These are phyloP conservation scores for Setomelanomma holmii DNA, from an alignment of 2,329 filamentous ascomycete species.

Conservation along the genomic window DNA sequence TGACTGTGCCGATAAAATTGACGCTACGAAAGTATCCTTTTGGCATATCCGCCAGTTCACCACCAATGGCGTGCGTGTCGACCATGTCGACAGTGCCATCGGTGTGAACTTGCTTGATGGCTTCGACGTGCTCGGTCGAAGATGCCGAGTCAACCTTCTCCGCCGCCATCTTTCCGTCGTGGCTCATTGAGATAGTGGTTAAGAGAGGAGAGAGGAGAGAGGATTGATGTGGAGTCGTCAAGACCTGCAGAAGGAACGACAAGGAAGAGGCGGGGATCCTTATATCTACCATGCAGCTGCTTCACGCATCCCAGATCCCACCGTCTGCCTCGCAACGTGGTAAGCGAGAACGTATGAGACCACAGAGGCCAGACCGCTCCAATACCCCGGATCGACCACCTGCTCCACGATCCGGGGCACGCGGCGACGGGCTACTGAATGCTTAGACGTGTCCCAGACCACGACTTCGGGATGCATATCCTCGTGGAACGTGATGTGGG, in stretches of 20 bases:
- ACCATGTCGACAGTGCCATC: constrained; percentile 55
- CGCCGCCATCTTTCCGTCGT: neutral
- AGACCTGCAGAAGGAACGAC: neutral
- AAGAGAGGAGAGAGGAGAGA: neutral
- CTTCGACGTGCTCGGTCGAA: neutral
- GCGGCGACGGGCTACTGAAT: neutral
- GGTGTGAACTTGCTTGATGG: constrained; percentile 41
- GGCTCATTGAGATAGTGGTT: neutral
- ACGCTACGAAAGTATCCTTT: constrained; percentile 51
- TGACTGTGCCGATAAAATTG: constrained; percentile 53
- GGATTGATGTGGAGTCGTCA: neutral
- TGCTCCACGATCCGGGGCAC: constrained; percentile 1
- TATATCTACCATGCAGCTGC: neutral
- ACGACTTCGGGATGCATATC: neutral
- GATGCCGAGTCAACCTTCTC: constrained; percentile 1
- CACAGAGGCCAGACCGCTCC: neutral
- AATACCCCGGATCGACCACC: constrained; percentile 2
- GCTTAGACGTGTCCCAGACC: constrained; percentile 1
- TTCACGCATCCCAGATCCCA: neutral
- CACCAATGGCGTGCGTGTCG: constrained; percentile 53
- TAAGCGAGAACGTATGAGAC: neutral
- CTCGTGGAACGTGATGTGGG: neutral
- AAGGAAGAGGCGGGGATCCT: neutral
- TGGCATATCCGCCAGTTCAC: constrained; percentile 51
- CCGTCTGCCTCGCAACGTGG: neutral